Evolutionary conservation across 768 basidiomycete genomes (phyloP), one percentile per base, ranked within the genome.

Genomic region (Termitomyces sp.): DNA sequence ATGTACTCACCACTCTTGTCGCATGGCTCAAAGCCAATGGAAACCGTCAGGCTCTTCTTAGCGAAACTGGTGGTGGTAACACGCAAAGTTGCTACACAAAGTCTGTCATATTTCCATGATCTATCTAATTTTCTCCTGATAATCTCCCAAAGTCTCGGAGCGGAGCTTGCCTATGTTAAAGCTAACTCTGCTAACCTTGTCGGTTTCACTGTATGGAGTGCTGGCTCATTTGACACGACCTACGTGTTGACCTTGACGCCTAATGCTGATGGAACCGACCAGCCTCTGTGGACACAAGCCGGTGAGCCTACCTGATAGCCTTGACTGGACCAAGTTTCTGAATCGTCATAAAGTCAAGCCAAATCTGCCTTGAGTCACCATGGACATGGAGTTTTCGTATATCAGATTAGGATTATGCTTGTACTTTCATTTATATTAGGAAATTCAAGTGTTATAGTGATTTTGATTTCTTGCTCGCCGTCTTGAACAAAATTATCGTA

Each of bases 41-140:
- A 14, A 66, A 65, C 20, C 60, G 73, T 74, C 62, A 70, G 71
- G 69, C 65, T 18, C 53, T 78, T 20, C 62, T 75, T 50, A 64
- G 68, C 10, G 84, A 84, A 66, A 83, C 80, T 6, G 84, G 83
- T 16, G 84, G 80, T 33, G 82, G 83, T 3, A 75, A 81, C 59
- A 75, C 75, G 26, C 68, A 72, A 13, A 77, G 74, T 28, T 84
- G 83, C 62, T 69, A 74, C 18, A 63, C 61, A 59, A 40, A 74
- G 75, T 67, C 64, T 68, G 63, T 59, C 48, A 42, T 49, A 10
- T 28, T 24, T 40, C 32, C 42, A 18, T 16, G 48, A 12, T 13
- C 40, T 35, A n/a, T 46, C 35, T 49, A n/a, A 36, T 38, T 26
- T 50, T 30, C 9, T 30, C 13, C 42, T 58, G 22, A 48, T 49